Percentiles rank a stretch among this genome's conserved stretches.
phyloP scores from a whole-genome alignment of 2,329 filamentous ascomycete species.

The Aspergillus floridensis region DNA sequence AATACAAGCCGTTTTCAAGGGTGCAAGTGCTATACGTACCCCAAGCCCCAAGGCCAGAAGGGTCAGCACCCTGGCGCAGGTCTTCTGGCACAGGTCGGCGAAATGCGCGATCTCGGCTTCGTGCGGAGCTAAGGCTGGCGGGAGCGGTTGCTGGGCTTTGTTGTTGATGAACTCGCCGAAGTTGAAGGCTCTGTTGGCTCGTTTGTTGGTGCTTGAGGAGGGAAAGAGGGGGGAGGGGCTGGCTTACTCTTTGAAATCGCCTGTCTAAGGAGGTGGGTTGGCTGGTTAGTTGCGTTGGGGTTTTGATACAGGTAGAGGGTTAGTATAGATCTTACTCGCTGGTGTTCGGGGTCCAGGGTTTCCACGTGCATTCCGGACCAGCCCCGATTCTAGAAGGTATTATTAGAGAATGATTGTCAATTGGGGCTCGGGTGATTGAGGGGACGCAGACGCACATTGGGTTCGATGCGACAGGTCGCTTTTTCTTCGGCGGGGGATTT shows the following conservation, averaged over 20 bases:
- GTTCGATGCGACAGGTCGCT: constrained; percentile 68
- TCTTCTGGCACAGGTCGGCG: constrained; percentile 64
- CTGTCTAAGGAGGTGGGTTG: constrained; percentile 52
- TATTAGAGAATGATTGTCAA: not conserved
- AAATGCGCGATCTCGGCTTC: constrained; percentile 66
- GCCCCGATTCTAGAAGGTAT: constrained; percentile 65
- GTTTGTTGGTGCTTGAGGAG: not conserved
- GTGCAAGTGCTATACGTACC: constrained; percentile 39
- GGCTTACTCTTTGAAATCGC: constrained; percentile 82
- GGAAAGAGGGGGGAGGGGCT: not conserved
- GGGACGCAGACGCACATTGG: constrained; percentile 45
- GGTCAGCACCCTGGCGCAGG: constrained; percentile 70
- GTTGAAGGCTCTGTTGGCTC: constrained; percentile 73
- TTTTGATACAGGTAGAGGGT: not conserved
- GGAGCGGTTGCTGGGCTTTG: constrained; percentile 74
- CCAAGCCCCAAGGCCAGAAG: constrained; percentile 76
- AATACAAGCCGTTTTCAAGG: no score
- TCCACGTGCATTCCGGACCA: constrained; percentile 89
- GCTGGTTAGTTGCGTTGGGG: constrained; percentile 1
- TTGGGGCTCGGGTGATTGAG: not conserved
- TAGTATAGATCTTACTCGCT: constrained; percentile 57
- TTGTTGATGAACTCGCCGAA: constrained; percentile 72
- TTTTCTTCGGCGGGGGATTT: constrained; percentile 69
- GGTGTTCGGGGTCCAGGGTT: constrained; percentile 78
- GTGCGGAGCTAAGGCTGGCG: constrained; percentile 59